Percentiles rank a stretch among this genome's conserved stretches.
These are phyloP conservation scores for Botrytis paeoniae DNA, from an alignment of 2,329 filamentous ascomycete genomes.

Conservation along the genomic window DNA sequence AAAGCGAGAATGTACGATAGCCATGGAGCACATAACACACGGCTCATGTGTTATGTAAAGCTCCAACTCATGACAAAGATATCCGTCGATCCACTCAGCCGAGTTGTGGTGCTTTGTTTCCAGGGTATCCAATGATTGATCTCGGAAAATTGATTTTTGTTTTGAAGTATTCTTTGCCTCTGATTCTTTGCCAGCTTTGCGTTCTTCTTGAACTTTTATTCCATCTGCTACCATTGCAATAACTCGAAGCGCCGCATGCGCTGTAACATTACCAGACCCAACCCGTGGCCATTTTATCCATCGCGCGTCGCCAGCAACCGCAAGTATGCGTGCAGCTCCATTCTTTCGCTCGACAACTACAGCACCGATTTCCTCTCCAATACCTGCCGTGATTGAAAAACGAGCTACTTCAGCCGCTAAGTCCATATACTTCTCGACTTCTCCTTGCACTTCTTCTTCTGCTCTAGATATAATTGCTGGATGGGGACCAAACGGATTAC, in stretches of 20 bases:
- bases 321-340: constrained; percentile 50
- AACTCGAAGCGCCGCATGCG: constrained; percentile 72
- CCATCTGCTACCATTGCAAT: constrained; percentile 76
- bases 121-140: constrained; percentile 64
- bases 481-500: constrained; percentile 81
- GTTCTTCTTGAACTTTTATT: constrained; percentile 39
- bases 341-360: constrained; percentile 62
- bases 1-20: constrained; percentile 89
- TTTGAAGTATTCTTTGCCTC: constrained; percentile 32
- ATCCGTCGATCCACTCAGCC: constrained; percentile 69
- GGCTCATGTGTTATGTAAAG: constrained; percentile 95
- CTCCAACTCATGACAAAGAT: constrained; percentile 90
- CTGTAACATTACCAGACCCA: constrained; percentile 68
- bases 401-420: constrained; percentile 63
- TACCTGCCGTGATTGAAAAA: constrained; percentile 54
- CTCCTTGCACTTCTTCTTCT: constrained; percentile 63
- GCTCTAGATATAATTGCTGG: constrained; percentile 69
- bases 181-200: constrained; percentile 30
- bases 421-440: constrained; percentile 64
- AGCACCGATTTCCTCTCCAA: constrained; percentile 69
- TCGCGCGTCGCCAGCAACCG: constrained; percentile 73
- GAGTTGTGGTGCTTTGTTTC: constrained; percentile 58
- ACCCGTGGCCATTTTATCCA: constrained; percentile 54
- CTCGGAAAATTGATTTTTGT: constrained; percentile 56
- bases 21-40: constrained; percentile 96